Evolutionary conservation across 768 basidiomycete genomes (phyloP), one percentile per base, ranked within the genome.

Genomic region (Roridomyces roridus): DNA sequence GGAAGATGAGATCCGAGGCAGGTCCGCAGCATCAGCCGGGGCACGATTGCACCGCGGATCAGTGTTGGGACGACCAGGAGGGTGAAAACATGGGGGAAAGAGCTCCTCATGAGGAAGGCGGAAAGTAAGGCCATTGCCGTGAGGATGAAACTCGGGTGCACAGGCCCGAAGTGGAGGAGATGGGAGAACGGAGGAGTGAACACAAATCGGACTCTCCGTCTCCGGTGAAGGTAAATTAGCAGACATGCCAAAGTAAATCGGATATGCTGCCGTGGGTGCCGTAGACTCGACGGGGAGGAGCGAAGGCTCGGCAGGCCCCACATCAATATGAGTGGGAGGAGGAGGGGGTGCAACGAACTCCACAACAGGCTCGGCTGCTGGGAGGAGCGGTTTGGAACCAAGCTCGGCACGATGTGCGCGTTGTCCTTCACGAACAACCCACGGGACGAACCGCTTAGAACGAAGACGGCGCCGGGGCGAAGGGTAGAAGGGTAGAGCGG

Each of bases 31-130:
- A 6, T 35, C 6, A n/a, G 15, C 24, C 9, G 56, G 28, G 50
- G 42, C 9, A 23, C 15, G 20, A 54, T 64, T 64, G 21, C 53
- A 51, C 2, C 58, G 55, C 11, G 59, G 62, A 29, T 64, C 50
- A 11, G 62, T 46, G 40, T 8, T 35, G 1, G 48, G 67, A 15
- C 46, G 35, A 7, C 31, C 5, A 12, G 46, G 46, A 21, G 31
- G 25, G 34, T 47, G 11, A n/a, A 47, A 37, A 20, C 10, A 20
- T 15, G 10, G 25, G 46, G 4, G 46, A 31, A 14, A 36, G 23
- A 31, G 17, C 14, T 28, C 8, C 8, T 48, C 20, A 40, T 57
- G 31, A 24, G 48, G 48, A 2, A 50, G 37, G 7, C 9, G 26
- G 20, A 46, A 28, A 36, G 29, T 14, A 31, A 31, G 14, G 14